Evolutionary conservation across 108 stramenopile genomes (phyloP), one percentile per base, ranked within the genome.

Genomic region (Seminavis robusta): DNA sequence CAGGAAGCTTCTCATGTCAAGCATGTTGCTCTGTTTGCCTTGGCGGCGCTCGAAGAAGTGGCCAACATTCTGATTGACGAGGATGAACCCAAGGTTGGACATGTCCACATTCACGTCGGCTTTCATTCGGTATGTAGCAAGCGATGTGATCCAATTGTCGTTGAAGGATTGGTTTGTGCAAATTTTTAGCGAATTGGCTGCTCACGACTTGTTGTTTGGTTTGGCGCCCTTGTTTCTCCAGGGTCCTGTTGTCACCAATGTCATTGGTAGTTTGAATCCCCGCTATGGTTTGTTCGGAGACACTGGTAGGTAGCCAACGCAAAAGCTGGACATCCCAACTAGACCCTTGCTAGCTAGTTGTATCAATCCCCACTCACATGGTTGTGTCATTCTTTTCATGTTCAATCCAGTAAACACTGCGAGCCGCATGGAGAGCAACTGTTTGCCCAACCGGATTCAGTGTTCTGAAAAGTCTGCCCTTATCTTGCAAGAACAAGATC

Each of bases 241-340:
- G n/a, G 89, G 88, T 42, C 77, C 88, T 10, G 65, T 80, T 26
- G 82, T 90, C 5, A 83, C 81, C 26, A 68, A 71, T 48, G 84
- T 90, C 0, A 83, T 90, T n/a, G 88, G 88, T 1, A 61, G 64
- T 25, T 65, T 71, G 4, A 86, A 78, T 63, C 81, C 78, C 10
- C 69, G 77, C 0, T 88, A n/a, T n/a, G n/a, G n/a, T n/a, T 33
- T 88, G 29, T 86, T 90, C 73, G 89, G 89, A 17, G 89, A 90
- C 36, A 81, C 89, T 4, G n/a, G n/a, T n/a, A n/a, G n/a, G n/a
- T n/a, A n/a, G n/a, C n/a, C n/a, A n/a, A n/a, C n/a, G n/a, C n/a
- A n/a, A n/a, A n/a, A n/a, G n/a, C n/a, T n/a, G n/a, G n/a, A n/a
- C n/a, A n/a, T n/a, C n/a, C n/a, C n/a, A n/a, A n/a, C n/a, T n/a